These are phyloP conservation scores for Fulvia fulva DNA, from an alignment of 2,329 filamentous ascomycete species.

Conservation along the genomic window DNA sequence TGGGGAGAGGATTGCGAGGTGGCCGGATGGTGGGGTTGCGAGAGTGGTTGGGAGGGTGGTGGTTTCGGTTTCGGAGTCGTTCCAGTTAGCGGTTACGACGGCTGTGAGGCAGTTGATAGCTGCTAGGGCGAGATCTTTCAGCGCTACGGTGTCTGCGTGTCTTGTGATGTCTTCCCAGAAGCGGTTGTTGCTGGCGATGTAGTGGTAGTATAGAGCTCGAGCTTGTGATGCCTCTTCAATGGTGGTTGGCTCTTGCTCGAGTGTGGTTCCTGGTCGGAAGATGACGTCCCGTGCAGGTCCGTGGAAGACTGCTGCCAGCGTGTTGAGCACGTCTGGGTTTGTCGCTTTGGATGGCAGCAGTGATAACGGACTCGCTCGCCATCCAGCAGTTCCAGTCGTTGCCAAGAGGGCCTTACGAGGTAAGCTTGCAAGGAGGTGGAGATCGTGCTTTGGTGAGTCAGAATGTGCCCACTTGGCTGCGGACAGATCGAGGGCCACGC, in stretches of 20 bases:
- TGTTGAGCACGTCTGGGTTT: slow-evolving; percentile 52
- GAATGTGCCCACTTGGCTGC: slow-evolving; percentile 50
- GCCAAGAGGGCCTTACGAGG: slow-evolving; percentile 53
- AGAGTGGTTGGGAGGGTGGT: slow-evolving; percentile 39
- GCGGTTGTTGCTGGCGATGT: slow-evolving; percentile 47
- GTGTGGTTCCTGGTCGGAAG: slow-evolving; percentile 20
- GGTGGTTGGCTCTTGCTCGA: slow-evolving; percentile 31
- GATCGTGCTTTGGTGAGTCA: slow-evolving; percentile 52
- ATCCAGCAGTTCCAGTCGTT: slow-evolving; percentile 22
- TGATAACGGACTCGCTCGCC: slow-evolving; percentile 43
- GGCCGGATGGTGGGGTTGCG: slow-evolving; percentile 39
- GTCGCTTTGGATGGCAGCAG: slow-evolving; percentile 51
- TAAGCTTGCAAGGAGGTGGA: slow-evolving; percentile 55
- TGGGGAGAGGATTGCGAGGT: slow-evolving; percentile 51
- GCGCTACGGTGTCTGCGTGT: slow-evolving; percentile 54
- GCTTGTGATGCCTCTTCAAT: slow-evolving; percentile 50
- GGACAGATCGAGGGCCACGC: slow-evolving; percentile 43
- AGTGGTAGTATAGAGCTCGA: slow-evolving; percentile 53
- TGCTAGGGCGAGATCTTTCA: slow-evolving; percentile 55
- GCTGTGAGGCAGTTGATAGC: slow-evolving; percentile 51
- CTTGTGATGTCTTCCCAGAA: slow-evolving; percentile 52
- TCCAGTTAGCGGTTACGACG: slow-evolving; percentile 55
- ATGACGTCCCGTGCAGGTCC: slow-evolving; percentile 43
- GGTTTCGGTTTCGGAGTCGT: slow-evolving; percentile 20
- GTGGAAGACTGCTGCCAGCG: slow-evolving; percentile 54